phyloP scores from a whole-genome alignment of 2,329 filamentous ascomycete genomes.

The Colletotrichum cordylinicola region DNA sequence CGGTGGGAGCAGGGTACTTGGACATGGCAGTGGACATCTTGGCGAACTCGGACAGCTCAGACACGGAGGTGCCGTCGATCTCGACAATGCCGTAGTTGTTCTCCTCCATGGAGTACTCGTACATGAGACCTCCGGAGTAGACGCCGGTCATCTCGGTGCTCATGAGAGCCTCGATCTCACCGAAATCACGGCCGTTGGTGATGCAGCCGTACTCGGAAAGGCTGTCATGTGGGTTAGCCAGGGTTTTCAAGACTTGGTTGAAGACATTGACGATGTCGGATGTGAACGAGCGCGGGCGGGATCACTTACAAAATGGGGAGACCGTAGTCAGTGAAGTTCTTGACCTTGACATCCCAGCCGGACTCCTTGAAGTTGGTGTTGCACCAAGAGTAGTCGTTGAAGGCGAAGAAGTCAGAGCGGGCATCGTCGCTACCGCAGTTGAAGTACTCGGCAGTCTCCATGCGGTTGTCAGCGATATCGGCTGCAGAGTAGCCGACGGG shows the following conservation, averaged over 20 bases:
- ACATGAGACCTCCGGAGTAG: slow-evolving; percentile 95
- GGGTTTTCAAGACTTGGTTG: background rate
- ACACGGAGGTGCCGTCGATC: slow-evolving; percentile 60
- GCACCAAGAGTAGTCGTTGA: slow-evolving; percentile 92
- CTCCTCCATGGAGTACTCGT: slow-evolving; percentile 86
- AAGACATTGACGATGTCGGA: background rate
- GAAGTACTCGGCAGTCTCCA: slow-evolving; percentile 89
- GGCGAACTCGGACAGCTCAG: slow-evolving; percentile 67
- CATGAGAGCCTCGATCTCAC: slow-evolving; percentile 83
- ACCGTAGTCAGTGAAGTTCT: slow-evolving; percentile 86
- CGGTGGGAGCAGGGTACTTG: slow-evolving; percentile 56
- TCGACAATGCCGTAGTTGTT: slow-evolving; percentile 83
- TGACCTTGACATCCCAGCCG: slow-evolving; percentile 88
- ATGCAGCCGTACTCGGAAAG: slow-evolving; percentile 94
- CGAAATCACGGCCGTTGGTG: slow-evolving; percentile 80
- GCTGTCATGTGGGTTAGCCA: slow-evolving; percentile 31
- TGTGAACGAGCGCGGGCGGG: background rate
- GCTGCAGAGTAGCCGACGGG: slow-evolving; percentile 82
- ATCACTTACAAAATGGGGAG: slow-evolving; percentile 76
- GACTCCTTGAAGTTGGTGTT: slow-evolving; percentile 72
- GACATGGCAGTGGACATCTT: slow-evolving; percentile 54
- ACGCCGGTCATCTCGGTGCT: slow-evolving; percentile 80
- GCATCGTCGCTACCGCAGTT: slow-evolving; percentile 88
- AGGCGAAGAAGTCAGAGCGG: slow-evolving; percentile 87
- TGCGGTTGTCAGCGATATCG: slow-evolving; percentile 84